Evolutionary conservation across 768 basidiomycete genomes (phyloP).

Genomic region (Pleurotus tuoliensis): DNA sequence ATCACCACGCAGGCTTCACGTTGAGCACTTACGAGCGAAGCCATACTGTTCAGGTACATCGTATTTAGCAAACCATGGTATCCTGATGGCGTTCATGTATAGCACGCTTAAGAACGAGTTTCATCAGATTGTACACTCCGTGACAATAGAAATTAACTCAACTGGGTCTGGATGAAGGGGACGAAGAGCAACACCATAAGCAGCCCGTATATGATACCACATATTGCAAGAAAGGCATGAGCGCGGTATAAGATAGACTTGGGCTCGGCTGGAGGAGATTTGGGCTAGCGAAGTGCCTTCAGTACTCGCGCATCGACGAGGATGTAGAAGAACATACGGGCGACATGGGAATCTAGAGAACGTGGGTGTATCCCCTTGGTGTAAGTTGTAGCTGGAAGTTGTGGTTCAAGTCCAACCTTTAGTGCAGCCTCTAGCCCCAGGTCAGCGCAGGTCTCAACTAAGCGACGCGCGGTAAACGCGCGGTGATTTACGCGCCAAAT

Average conservation of each 20-base stretch:
- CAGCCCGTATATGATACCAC: slow-evolving; percentile 50
- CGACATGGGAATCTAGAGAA: too few relatives aligned
- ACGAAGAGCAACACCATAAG: slow-evolving; percentile 51
- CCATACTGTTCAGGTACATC: slow-evolving; percentile 74
- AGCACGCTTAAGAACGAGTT: slow-evolving; percentile 22
- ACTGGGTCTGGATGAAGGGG: slow-evolving; percentile 68
- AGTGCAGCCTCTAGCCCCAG: too few relatives aligned
- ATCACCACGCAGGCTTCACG: background rate
- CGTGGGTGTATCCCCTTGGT: too few relatives aligned
- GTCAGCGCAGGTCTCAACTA: too few relatives aligned
- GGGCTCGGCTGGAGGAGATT: background rate
- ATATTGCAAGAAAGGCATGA: slow-evolving; percentile 32
- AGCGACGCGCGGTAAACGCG: too few relatives aligned
- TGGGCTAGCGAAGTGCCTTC: background rate
- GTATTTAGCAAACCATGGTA: slow-evolving; percentile 63
- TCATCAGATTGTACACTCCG: slow-evolving; percentile 2
- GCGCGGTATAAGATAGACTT: slow-evolving; percentile 12
- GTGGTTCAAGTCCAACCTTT: too few relatives aligned
- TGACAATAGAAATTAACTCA: slow-evolving; percentile 29
- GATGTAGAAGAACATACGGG: too few relatives aligned
- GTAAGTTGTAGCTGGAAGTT: too few relatives aligned
- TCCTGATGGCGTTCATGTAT: slow-evolving; percentile 63
- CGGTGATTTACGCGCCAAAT: background rate
- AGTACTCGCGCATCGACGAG: too few relatives aligned
- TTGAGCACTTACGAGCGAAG: slow-evolving; percentile 58